Base-by-base conservation (phyloP, 345 rosid genomes). In the Euphorbia pulcherrima region DNA sequence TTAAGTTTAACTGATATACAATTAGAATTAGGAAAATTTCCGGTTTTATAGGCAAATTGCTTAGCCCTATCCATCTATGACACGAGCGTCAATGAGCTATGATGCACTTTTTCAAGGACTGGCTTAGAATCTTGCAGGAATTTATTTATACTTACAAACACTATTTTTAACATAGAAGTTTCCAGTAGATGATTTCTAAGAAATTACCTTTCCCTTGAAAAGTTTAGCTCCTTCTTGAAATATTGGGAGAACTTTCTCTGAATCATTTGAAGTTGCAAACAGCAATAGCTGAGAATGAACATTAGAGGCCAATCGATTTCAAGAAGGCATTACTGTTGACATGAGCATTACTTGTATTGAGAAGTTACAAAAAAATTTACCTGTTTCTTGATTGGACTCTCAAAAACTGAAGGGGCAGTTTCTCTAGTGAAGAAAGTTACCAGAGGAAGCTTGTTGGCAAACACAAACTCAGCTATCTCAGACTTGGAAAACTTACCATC, bases 171-270 rank as follows among this genome's bases (percentile, higher is more conserved):
- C 0, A 4, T 6, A 13, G 10, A 18, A 51, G 59, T 61, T 39
- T 61, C 53, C 18, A 62, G 0, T 13, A 12, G 6, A 72, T 18
- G 44, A 66, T 18, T 60, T 24, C 41, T n/a, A n/a, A 33, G 39
- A 65, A n/a, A 48, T 74, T 87, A 95, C 99, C 89, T 95, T 89
- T 78, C 97, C 99, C 78, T 95, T 92, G 75, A 95, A 92, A 44
- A 72, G 58, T 77, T 87, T 95, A 16, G 99, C 92, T 60, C 92
- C 89, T 70, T 92, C 97, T 75, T 87, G 75, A 74, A 92, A 92
- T 53, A 77, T 56, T 6, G 84, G 83, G 67, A 88, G 58, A 82
- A 80, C 75, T 77, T 84, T 95, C 73, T 81, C 88, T 11, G 97
- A 85, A 61, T 84, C 89, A 4, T 92, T 92, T 70, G 83, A 67